phyloP scores from a whole-genome alignment of 768 basidiomycete genomes.

The Hygrophoropsis aurantiaca region DNA sequence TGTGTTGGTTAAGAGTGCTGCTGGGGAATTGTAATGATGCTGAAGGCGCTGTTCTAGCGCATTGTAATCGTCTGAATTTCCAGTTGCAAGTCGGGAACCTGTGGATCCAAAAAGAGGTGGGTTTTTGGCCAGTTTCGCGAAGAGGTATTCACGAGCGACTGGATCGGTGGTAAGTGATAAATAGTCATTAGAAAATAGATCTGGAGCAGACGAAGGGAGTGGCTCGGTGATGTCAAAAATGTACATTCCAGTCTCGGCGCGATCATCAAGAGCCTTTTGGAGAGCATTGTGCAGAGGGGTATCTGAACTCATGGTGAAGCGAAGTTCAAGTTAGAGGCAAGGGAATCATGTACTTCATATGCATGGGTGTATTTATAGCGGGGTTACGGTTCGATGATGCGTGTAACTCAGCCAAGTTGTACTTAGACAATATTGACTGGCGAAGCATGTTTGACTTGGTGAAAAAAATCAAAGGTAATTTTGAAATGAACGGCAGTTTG shows the following conservation, averaged over 20 bases:
- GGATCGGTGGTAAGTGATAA: constrained; percentile 42
- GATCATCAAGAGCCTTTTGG: constrained; percentile 9
- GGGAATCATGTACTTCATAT: no score
- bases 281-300: constrained; percentile 6
- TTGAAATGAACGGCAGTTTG: no score
- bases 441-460: no score
- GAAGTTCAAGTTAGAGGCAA: no score
- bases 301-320: no score
- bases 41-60: constrained; percentile 41
- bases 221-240: constrained; percentile 2
- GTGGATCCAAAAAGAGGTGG: constrained; percentile 42
- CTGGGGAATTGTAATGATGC: constrained; percentile 35
- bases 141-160: constrained; percentile 32
- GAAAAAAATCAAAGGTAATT: no score
- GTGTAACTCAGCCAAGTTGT: no score
- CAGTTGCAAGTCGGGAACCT: constrained; percentile 48
- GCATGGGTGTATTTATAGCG: no score
- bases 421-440: no score
- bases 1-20: constrained; percentile 51
- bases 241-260: constrained; percentile 4
- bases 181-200: constrained; percentile 52
- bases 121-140: constrained; percentile 19
- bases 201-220: constrained; percentile 21
- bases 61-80: constrained; percentile 39
- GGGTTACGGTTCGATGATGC: no score